These are phyloP conservation scores for Russula sp. DNA, from an alignment of 768 basidiomycete species.

Conservation along the genomic window DNA sequence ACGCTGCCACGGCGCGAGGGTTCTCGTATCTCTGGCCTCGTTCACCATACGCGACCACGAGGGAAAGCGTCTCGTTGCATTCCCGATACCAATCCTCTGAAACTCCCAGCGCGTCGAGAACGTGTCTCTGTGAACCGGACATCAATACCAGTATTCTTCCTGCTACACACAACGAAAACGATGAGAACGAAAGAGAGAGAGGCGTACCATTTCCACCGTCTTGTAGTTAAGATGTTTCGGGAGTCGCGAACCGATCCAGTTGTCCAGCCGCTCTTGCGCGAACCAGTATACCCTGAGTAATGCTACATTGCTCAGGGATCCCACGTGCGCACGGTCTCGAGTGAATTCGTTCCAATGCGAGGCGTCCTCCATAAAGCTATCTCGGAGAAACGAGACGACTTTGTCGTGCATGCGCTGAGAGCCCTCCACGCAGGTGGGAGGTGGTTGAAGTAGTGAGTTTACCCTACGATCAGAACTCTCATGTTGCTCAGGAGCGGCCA, in stretches of 20 bases:
- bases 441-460: not conserved
- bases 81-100: conserved; percentile 15
- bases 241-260: conserved; percentile 4
- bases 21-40: conserved; percentile 10
- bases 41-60: conserved; percentile 12
- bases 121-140: not conserved
- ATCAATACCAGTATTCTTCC: not conserved
- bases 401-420: not conserved
- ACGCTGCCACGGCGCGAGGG: conserved; percentile 7
- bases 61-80: conserved; percentile 15
- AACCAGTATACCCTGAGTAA: conserved; percentile 15
- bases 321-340: not conserved
- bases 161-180: not conserved
- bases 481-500: not conserved
- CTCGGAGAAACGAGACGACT: conserved; percentile 3
- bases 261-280: conserved; percentile 7
- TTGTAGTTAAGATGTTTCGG: conserved; percentile 6
- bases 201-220: conserved; percentile 6
- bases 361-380: conserved; percentile 1
- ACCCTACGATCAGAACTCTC: not conserved
- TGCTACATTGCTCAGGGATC: conserved; percentile 7
- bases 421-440: not conserved
- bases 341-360: conserved; percentile 10
- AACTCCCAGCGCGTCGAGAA: conserved; percentile 10
- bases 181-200: too few species aligned